Conservation (phyloP, 768 basidiomycete species). For the Tulasnella sp. region DNA sequence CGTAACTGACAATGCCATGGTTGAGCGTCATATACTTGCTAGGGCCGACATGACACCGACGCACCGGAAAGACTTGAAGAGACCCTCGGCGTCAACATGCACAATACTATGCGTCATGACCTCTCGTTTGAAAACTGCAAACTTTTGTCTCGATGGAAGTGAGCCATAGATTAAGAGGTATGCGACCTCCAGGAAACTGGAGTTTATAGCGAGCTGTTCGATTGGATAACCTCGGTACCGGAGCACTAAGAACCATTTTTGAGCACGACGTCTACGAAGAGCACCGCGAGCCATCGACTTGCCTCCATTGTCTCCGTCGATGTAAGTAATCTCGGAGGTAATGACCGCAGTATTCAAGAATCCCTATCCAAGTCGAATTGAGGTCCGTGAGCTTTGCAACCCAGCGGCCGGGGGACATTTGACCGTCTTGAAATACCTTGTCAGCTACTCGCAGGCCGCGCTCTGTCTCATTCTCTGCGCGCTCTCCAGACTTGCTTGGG, state of each 20-base stretch:
- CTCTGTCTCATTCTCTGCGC: slow-evolving; percentile 77
- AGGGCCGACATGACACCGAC: slow-evolving; percentile 29
- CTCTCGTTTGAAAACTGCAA: slow-evolving; percentile 62
- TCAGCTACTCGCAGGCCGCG: slow-evolving; percentile 76
- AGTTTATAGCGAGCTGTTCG: slow-evolving; percentile 78
- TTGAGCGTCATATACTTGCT: background rate
- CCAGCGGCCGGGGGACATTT: background rate
- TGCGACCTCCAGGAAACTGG: slow-evolving; percentile 74
- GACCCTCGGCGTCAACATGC: slow-evolving; percentile 63
- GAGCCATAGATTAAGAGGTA: slow-evolving; percentile 88
- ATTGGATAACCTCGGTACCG: slow-evolving; percentile 78
- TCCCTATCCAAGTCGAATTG: slow-evolving; percentile 17
- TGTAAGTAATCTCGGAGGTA: slow-evolving; percentile 65
- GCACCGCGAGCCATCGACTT: slow-evolving; percentile 15
- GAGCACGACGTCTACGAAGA: background rate
- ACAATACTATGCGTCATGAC: slow-evolving; percentile 70
- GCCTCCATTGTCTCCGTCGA: slow-evolving; percentile 85
- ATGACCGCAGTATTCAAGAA: slow-evolving; percentile 38
- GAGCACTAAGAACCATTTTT: slow-evolving; percentile 22
- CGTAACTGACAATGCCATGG: slow-evolving; percentile 51
- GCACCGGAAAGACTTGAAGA: slow-evolving; percentile 65
- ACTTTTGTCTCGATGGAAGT: slow-evolving; percentile 62
- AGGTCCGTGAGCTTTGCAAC: background rate
- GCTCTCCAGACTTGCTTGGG: slow-evolving; percentile 52
- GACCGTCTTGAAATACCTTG: slow-evolving; percentile 41